phyloP scores from a whole-genome alignment of 257 asterid genomes.

The Nicotiana otophora region DNA sequence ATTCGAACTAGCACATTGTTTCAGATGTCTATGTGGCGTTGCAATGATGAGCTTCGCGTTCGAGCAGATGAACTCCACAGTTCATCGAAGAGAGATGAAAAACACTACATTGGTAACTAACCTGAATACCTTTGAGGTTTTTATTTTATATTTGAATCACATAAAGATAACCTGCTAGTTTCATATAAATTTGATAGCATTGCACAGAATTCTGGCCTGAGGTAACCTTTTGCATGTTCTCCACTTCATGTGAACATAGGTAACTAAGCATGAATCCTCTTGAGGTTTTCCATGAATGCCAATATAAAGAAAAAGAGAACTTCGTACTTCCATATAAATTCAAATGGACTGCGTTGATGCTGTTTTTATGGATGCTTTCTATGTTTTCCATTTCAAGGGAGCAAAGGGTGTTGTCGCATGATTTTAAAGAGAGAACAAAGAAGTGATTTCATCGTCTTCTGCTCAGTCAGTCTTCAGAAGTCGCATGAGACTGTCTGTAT shows the following conservation, averaged over 20 bases:
- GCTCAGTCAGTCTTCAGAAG: not conserved
- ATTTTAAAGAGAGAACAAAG: not conserved
- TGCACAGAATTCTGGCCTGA: not conserved
- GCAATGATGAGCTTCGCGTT: constrained; percentile 45
- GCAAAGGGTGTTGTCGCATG: not conserved
- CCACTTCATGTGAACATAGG: not conserved
- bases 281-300: not conserved
- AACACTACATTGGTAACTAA: constrained; percentile 39
- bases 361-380: not conserved
- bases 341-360: not conserved
- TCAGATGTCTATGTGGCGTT: constrained; percentile 56
- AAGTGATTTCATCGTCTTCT: not conserved
- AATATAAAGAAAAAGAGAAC: not conserved
- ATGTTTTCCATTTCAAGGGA: not conserved
- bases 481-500: not conserved
- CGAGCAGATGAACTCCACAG: constrained; percentile 30
- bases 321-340: not conserved
- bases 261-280: not conserved
- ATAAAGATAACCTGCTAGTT: not conserved
- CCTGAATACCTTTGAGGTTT: too few relatives aligned
- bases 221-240: not conserved
- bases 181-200: not conserved
- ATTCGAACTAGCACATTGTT: not conserved
- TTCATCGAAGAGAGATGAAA: constrained; percentile 33
- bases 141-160: too few relatives aligned